Evolutionary conservation across 345 rosid genomes (phyloP).

Genomic region (Camelina hispida): DNA sequence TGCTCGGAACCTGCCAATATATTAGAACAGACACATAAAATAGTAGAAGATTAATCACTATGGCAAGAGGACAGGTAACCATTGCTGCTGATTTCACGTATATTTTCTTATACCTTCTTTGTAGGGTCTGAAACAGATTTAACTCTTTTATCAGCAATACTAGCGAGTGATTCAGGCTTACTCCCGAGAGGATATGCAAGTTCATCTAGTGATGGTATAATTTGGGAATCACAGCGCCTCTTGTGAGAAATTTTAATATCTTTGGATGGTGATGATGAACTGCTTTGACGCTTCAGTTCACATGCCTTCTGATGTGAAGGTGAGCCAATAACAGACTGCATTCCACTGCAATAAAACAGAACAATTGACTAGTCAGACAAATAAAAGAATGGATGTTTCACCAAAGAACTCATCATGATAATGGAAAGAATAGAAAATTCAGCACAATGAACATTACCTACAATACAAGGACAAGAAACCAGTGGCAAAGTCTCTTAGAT

Average conservation of each 20-base stretch:
- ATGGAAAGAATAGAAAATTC: not conserved
- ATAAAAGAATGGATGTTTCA: constrained; percentile 21
- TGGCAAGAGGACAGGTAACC: constrained; percentile 20
- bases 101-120: constrained; percentile 57
- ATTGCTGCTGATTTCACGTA: constrained; percentile 17
- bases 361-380: not conserved
- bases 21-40: constrained; percentile 17
- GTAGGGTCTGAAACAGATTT: constrained; percentile 37
- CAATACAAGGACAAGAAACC: constrained; percentile 91
- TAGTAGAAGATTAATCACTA: constrained; percentile 26
- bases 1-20: constrained; percentile 42
- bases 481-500: constrained; percentile 73
- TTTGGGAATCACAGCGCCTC: constrained; percentile 49
- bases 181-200: constrained; percentile 43
- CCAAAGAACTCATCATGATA: constrained; percentile 14
- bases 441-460: constrained; percentile 55
- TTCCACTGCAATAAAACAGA: constrained; percentile 58
- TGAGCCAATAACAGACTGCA: constrained; percentile 56
- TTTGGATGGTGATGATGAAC: constrained; percentile 49
- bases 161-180: constrained; percentile 49
- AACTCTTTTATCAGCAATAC: constrained; percentile 44
- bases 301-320: constrained; percentile 52
- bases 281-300: constrained; percentile 60
- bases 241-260: constrained; percentile 57
- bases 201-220: constrained; percentile 41